Conservation (phyloP, 495 filamentous ascomycete species). For the Lindgomyces ingoldianus region DNA sequence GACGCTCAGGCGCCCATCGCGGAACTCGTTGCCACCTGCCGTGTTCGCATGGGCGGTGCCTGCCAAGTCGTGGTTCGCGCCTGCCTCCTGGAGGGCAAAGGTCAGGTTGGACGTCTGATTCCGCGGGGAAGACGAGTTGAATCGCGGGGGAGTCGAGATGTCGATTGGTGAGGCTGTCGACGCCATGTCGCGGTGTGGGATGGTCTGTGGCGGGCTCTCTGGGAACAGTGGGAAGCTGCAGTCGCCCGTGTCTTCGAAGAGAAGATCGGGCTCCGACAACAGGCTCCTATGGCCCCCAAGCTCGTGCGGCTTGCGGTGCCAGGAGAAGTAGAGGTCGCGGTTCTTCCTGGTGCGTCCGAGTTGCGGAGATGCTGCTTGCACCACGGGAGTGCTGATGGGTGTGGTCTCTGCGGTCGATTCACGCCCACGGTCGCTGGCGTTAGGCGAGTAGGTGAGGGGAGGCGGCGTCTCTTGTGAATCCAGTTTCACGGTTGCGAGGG, state of each 20-base stretch:
- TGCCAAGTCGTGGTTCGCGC: conserved; percentile 37
- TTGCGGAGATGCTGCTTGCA: conserved; percentile 28
- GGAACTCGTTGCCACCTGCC: conserved; percentile 39
- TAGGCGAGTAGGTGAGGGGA: conserved; percentile 40
- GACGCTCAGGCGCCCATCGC: conserved; percentile 58
- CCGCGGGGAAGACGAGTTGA: conserved; percentile 64
- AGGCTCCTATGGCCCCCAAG: conserved; percentile 37
- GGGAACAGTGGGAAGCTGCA: conserved; percentile 52
- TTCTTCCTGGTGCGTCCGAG: conserved; percentile 29
- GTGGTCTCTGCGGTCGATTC: conserved; percentile 41
- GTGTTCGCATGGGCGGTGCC: conserved; percentile 40
- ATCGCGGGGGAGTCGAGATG: conserved; percentile 59
- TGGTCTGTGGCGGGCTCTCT: conserved; percentile 36
- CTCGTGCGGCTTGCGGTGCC: conserved; percentile 45
- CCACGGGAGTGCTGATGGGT: conserved; percentile 37
- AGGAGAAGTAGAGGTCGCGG: conserved; percentile 46
- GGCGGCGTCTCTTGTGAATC: conserved; percentile 43
- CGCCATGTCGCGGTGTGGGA: conserved; percentile 47
- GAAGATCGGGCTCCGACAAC: conserved; percentile 46
- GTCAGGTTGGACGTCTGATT: conserved; percentile 64
- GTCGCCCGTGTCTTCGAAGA: conserved; percentile 48
- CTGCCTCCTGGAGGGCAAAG: conserved; percentile 59
- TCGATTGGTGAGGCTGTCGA: conserved; percentile 62
- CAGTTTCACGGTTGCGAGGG: conserved; percentile 33
- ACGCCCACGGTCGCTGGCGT: conserved; percentile 36